A percentile compares a stretch with the other conserved stretches of the same genome.
These are phyloP conservation scores for Termitomyces sp. DNA, from an alignment of 768 basidiomycete genomes.

Conservation along the genomic window DNA sequence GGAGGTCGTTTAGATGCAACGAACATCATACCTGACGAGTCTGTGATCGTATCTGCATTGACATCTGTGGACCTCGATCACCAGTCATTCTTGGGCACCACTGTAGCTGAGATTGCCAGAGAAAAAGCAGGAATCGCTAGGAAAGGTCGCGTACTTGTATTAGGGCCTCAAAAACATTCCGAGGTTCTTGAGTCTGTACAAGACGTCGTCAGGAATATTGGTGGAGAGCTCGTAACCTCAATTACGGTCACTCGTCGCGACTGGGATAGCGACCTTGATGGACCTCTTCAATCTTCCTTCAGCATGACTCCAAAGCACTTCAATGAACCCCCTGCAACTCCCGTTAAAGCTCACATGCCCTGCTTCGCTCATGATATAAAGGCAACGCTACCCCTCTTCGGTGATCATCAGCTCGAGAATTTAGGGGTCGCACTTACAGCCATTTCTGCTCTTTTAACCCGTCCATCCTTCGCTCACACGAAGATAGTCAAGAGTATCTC, in stretches of 20 bases:
- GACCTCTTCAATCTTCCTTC: constrained; percentile 21
- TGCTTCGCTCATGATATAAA: constrained; percentile 39
- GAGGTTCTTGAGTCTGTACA: constrained; percentile 42
- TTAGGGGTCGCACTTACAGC: constrained; percentile 62
- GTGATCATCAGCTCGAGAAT: constrained; percentile 83
- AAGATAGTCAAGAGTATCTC: constrained; percentile 35
- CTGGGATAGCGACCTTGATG: constrained; percentile 30
- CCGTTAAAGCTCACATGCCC: constrained; percentile 36
- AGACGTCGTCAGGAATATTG: constrained; percentile 33
- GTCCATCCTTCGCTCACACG: constrained; percentile 24
- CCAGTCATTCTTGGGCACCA: constrained; percentile 80
- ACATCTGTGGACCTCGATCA: constrained; percentile 92
- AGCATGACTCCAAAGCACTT: constrained; percentile 23
- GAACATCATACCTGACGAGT: constrained; percentile 71
- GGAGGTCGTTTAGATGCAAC: constrained; percentile 92
- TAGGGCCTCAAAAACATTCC: constrained; percentile 56
- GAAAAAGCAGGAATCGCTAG: constrained; percentile 86
- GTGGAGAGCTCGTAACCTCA: constrained; percentile 35
- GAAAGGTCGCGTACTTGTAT: constrained; percentile 50
- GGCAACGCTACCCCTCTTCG: constrained; percentile 60
- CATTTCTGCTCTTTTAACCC: constrained; percentile 49
- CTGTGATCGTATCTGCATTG: constrained; percentile 72
- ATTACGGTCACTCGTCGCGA: constrained; percentile 27
- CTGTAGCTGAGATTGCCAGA: constrained; percentile 63
- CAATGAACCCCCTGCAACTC: constrained; percentile 31